phyloP scores from a whole-genome alignment of 2,329 filamentous ascomycete species.

The Microcyclosporella mali region DNA sequence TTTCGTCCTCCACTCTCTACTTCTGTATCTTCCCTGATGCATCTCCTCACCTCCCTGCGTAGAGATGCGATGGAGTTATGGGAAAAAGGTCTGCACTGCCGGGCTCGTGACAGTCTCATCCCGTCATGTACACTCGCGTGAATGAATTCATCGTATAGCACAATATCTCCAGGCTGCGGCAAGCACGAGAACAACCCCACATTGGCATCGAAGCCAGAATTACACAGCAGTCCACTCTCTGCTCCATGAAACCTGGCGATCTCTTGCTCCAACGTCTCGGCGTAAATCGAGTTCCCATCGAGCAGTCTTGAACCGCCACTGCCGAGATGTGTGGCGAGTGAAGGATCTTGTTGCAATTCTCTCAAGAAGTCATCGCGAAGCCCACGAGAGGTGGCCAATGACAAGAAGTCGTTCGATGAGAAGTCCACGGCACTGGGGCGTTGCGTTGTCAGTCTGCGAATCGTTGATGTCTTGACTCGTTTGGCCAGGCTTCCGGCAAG shows the following conservation, averaged over 20 bases:
- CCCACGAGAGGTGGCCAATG: slow-evolving; percentile 44
- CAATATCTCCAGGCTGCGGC: slow-evolving; percentile 42
- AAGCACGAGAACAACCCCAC: slow-evolving; percentile 43
- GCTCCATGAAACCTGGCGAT: slow-evolving; percentile 58
- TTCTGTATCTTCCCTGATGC: slow-evolving; percentile 25
- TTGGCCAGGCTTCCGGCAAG: slow-evolving; percentile 31
- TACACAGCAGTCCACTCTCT: slow-evolving; percentile 52
- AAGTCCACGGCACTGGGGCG: slow-evolving; percentile 47
- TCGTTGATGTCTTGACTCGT: slow-evolving; percentile 39
- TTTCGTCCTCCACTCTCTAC: slow-evolving; percentile 40
- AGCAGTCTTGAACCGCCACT: slow-evolving; percentile 57
- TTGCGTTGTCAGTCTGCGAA: slow-evolving; percentile 44
- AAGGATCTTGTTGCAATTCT: slow-evolving; percentile 36
- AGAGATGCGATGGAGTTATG: slow-evolving; percentile 50
- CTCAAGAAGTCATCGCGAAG: slow-evolving; percentile 46
- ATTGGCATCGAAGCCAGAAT: slow-evolving; percentile 50
- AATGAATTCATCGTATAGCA: slow-evolving; percentile 69
- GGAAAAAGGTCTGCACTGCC: slow-evolving; percentile 44
- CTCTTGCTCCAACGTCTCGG: slow-evolving; percentile 51
- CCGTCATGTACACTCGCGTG: slow-evolving; percentile 76
- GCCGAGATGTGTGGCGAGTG: slow-evolving; percentile 36
- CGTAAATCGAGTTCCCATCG: slow-evolving; percentile 58
- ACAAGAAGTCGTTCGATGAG: slow-evolving; percentile 62
- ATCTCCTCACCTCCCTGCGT: slow-evolving; percentile 25
- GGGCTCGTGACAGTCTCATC: slow-evolving; percentile 59